Base-by-base conservation (phyloP, 176 grass and related monocot species). In the Elaeis guineensis region DNA sequence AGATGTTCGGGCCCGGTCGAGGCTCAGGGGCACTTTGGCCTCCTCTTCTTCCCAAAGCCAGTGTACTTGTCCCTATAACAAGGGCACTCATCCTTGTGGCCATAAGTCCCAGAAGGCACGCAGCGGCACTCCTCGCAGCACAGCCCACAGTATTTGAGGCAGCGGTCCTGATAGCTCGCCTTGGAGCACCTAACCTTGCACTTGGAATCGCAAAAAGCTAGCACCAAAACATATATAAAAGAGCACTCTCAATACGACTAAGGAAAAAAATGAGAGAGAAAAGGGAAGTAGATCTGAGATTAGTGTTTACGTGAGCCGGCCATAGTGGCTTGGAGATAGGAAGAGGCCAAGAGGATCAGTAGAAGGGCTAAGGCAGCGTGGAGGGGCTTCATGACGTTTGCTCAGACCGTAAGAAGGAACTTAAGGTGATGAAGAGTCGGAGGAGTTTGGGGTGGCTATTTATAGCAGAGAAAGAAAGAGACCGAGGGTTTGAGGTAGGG, bases 11-110 rank as follows among this genome's bases (percentile, higher is more conserved):
- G 6, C 35, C 35, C 35, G 35, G 35, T 12, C 1, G 8, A 39
- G 35, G 9, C 35, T 95, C 61, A 95, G 1, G 92, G 92, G 80
- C 92, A 96, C 80, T 97, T 97, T 44, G 92, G 78, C 55, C 87
- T 77, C 74, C 58, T 85, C 50, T 58, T 82, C 5, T 20, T 48
- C 49, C 83, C 87, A 0, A 48, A 5, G 3, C 84, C 92, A 50
- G 87, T 97, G 61, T 80, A 77, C 83, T 78, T 97, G 75, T 91
- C 92, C 55, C 92, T 82, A 72, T 97, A 97, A 72, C 92, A 97
- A 9, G 92, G 92, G 78, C 92, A 97, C 75, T 88, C 87, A 64
- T 97, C 87, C 80, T 97, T 97, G 81, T 97, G 61, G 1, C 87
- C 87, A 25, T 77, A 70, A 0, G 87, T 88, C 55, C 87, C 92